Conservation (phyloP, 1,284 basidiomycete species). For the Hemileia vastatrix region DNA sequence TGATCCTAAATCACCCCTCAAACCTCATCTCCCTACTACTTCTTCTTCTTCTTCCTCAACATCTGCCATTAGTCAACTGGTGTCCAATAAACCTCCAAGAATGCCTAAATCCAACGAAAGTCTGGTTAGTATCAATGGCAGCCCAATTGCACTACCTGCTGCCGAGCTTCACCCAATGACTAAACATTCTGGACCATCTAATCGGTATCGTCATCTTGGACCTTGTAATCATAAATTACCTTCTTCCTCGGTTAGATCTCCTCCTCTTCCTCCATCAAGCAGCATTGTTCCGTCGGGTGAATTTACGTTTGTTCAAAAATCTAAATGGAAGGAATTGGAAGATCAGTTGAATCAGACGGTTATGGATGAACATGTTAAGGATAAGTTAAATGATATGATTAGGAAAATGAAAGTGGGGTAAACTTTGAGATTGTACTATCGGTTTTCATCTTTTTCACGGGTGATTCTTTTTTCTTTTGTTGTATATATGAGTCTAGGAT, state of each 20-base stretch:
- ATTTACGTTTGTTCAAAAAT: slow-evolving; percentile 14
- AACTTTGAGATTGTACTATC: no score
- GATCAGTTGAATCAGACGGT: neutral
- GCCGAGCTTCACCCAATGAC: neutral
- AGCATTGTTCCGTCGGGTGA: neutral
- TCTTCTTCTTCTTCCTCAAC: slow-evolving; percentile 1
- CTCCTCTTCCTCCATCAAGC: neutral
- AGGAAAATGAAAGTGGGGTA: no score
- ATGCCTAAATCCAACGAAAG: slow-evolving; percentile 9
- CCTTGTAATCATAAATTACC: neutral
- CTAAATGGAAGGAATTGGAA: slow-evolving; percentile 8
- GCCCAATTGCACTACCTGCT: slow-evolving; percentile 1
- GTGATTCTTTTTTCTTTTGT: no score
- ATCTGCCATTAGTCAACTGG: slow-evolving; percentile 5
- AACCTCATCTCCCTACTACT: neutral
- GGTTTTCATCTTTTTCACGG: no score
- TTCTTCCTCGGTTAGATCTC: neutral
- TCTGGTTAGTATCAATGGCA: slow-evolving; percentile 11
- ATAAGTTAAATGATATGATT: no score
- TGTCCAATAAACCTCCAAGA: slow-evolving; percentile 4
- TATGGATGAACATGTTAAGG: neutral
- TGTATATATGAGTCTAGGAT: no score
- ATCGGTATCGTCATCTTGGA: neutral
- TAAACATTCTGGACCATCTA: neutral
- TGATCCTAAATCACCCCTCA: neutral